Evolutionary conservation across 2,329 filamentous ascomycete species (phyloP).

Genomic region (Botryotinia globosa): DNA sequence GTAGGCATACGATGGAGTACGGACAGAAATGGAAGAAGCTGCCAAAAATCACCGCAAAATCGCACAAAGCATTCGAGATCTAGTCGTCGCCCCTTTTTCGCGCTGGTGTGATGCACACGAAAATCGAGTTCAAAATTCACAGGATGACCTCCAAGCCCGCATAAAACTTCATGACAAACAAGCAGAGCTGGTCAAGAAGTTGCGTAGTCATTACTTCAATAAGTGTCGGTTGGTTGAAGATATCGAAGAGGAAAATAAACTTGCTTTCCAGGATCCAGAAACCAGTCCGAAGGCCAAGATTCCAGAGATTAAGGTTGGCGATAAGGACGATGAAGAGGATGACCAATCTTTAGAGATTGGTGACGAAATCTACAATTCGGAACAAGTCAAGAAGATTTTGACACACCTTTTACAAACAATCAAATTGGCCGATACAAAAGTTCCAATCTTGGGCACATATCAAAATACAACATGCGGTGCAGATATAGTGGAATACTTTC

Average conservation of each 20-base stretch:
- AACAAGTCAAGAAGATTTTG: conserved; percentile 88
- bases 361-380: conserved; percentile 78
- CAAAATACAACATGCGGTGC: conserved; percentile 87
- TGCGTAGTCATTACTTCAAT: conserved; percentile 96
- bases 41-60: conserved; percentile 91
- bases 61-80: conserved; percentile 89
- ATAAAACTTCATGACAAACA: conserved; percentile 94
- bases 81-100: conserved; percentile 90
- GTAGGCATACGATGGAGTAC: conserved; percentile 91
- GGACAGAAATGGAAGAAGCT: conserved; percentile 88
- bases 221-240: conserved; percentile 96
- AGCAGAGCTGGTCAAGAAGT: conserved; percentile 84
- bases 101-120: conserved; percentile 97
- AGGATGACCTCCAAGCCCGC: conserved; percentile 86
- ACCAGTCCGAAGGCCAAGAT: conserved; percentile 64
- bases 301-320: conserved; percentile 84
- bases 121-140: conserved; percentile 83
- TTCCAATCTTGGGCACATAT: conserved; percentile 92
- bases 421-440: conserved; percentile 86
- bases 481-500: conserved; percentile 94
- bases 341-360: conserved; percentile 85
- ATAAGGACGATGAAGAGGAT: conserved; percentile 68
- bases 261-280: conserved; percentile 89
- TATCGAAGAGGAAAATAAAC: conserved; percentile 95
- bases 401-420: conserved; percentile 82